These are phyloP conservation scores for Dicorynia guianensis DNA, from an alignment of 306 rosid species.

Conservation along the genomic window DNA sequence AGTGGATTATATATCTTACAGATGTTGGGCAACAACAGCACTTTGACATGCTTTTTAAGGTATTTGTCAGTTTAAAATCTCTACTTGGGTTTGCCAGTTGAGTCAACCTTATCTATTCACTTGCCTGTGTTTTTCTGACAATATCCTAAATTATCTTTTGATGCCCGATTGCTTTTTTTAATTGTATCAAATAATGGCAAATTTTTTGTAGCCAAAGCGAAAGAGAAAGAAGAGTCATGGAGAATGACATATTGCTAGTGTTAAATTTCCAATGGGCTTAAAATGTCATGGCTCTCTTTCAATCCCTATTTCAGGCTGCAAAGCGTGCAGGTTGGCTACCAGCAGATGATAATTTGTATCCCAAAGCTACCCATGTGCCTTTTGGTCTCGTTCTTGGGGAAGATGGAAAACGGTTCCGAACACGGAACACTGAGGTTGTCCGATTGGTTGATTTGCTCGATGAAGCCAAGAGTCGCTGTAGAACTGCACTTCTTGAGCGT, in stretches of 20 bases:
- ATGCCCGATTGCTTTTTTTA: constrained; percentile 11
- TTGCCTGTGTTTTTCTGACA: constrained; percentile 21
- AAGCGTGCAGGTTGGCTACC: constrained; percentile 95
- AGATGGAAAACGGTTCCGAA: constrained; percentile 92
- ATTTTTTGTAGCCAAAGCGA: not conserved
- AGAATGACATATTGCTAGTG: constrained; percentile 16
- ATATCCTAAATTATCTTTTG: constrained; percentile 3
- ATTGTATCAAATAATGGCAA: not conserved
- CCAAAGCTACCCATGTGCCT: constrained; percentile 86
- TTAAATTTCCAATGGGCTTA: constrained; percentile 29
- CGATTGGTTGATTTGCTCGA: constrained; percentile 94
- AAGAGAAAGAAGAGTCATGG: constrained; percentile 14
- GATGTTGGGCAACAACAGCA: constrained; percentile 98
- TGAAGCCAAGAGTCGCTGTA: constrained; percentile 96
- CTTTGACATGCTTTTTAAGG: constrained; percentile 93
- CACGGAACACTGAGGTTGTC: constrained; percentile 84
- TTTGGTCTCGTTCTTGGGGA: constrained; percentile 99
- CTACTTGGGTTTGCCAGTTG: constrained; percentile 23
- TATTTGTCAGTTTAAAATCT: constrained; percentile 41
- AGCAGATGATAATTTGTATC: constrained; percentile 54
- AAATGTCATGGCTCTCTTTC: constrained; percentile 30
- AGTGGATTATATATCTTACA: constrained; percentile 92
- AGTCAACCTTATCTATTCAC: constrained; percentile 27
- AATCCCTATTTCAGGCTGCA: constrained; percentile 70
- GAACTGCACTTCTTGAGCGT: constrained; percentile 71